These are phyloP conservation scores for Colletotrichum musae DNA, from an alignment of 2,329 filamentous ascomycete species.

Conservation along the genomic window DNA sequence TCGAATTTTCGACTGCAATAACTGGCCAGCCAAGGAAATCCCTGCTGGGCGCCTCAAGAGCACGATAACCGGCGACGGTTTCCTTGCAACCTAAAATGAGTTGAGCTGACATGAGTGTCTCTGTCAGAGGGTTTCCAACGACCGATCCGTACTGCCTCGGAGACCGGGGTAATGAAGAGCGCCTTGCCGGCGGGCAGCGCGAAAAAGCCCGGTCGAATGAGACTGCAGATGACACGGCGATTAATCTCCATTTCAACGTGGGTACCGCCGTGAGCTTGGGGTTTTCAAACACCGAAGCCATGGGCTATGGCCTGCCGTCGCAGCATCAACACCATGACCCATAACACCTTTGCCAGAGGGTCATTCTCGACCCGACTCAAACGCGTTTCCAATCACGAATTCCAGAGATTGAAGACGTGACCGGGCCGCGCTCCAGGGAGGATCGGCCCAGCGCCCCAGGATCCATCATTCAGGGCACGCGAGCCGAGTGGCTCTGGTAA, in stretches of 20 bases:
- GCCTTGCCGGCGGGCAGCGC: constrained; percentile 1
- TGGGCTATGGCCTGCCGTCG: not conserved
- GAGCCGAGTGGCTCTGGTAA: constrained; percentile 23
- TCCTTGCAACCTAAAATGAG: constrained; percentile 32
- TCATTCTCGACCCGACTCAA: not conserved
- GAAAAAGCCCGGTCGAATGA: constrained; percentile 8
- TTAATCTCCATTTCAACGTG: constrained; percentile 15
- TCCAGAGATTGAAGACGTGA: constrained; percentile 23
- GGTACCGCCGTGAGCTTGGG: not conserved
- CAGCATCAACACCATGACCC: not conserved
- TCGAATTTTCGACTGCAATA: constrained; percentile 32
- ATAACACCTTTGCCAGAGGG: not conserved
- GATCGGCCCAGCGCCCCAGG: constrained; percentile 11
- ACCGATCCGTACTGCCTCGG: constrained; percentile 5
- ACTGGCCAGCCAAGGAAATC: constrained; percentile 29
- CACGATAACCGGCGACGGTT: constrained; percentile 27
- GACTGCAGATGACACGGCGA: constrained; percentile 1
- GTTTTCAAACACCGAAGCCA: constrained; percentile 7
- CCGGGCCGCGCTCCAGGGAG: constrained; percentile 12
- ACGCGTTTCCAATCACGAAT: constrained; percentile 11
- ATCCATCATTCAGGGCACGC: constrained; percentile 23
- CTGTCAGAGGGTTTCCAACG: constrained; percentile 2
- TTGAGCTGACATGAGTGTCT: constrained; percentile 12
- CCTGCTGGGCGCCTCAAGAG: constrained; percentile 26
- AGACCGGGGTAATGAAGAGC: constrained; percentile 8